A percentile compares a stretch with the other conserved stretches of the same genome.
phyloP scores from a whole-genome alignment of 441 rosid genomes.

The Pelargonium myrrhifolium region DNA sequence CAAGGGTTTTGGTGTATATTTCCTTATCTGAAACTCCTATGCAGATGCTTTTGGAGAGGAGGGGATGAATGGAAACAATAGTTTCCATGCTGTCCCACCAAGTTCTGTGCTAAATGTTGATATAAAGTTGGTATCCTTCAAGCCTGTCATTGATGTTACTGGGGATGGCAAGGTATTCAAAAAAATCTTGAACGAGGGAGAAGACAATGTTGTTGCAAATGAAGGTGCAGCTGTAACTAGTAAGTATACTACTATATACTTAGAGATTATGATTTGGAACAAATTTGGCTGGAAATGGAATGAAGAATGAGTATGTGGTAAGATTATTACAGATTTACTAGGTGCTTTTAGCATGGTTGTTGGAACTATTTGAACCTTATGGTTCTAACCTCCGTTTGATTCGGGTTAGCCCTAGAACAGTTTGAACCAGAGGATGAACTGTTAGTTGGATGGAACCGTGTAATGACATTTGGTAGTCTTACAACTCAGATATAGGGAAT shows the following conservation, averaged over 20 bases:
- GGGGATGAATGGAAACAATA: constrained; percentile 23
- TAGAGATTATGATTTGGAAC: constrained; percentile 7
- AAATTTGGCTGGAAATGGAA: background rate
- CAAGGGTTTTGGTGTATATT: background rate
- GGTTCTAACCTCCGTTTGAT: no score
- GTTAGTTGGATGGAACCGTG: no score
- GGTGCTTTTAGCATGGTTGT: no score
- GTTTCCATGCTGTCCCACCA: constrained; percentile 29
- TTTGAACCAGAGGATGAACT: no score
- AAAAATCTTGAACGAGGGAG: constrained; percentile 54
- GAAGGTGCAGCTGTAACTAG: constrained; percentile 53
- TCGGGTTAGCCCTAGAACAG: no score
- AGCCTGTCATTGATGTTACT: constrained; percentile 46
- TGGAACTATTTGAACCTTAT: no score
- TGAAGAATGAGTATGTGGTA: no score
- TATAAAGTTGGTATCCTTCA: constrained; percentile 44
- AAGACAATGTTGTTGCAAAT: constrained; percentile 32
- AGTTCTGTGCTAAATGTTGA: constrained; percentile 37
- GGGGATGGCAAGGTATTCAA: constrained; percentile 51
- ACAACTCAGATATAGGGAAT: no score
- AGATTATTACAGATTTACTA: no score
- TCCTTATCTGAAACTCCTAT: constrained; percentile 12
- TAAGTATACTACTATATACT: constrained; percentile 23
- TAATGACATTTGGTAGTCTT: no score
- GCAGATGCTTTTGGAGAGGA: constrained; percentile 49